phyloP scores from a whole-genome alignment of 2,329 filamentous ascomycete genomes.

The Cladophialophora yegresii region DNA sequence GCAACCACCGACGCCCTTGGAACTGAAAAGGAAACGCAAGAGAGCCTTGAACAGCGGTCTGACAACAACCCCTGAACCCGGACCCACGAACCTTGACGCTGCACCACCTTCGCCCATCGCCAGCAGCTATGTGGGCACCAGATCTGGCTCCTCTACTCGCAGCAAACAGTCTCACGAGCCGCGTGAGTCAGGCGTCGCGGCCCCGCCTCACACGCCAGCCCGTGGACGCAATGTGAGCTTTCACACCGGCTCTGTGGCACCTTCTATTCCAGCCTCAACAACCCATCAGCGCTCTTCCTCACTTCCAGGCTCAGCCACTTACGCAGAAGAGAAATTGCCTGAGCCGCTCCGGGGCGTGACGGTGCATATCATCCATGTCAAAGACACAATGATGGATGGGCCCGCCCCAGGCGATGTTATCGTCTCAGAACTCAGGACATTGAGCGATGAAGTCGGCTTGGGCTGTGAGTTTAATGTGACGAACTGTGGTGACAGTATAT shows the following conservation, averaged over 20 bases:
- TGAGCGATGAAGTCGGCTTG: constrained; percentile 65
- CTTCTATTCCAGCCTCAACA: background rate
- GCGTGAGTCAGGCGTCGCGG: constrained; percentile 7
- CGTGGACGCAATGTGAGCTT: constrained; percentile 23
- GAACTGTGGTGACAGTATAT: constrained; percentile 61
- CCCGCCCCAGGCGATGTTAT: constrained; percentile 67
- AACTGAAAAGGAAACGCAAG: constrained; percentile 46
- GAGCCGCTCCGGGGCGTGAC: constrained; percentile 66
- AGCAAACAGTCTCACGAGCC: constrained; percentile 26
- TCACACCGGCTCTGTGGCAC: constrained; percentile 15
- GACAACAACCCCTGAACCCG: constrained; percentile 30
- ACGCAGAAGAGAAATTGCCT: constrained; percentile 19
- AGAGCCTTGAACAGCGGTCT: constrained; percentile 35
- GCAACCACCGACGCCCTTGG: constrained; percentile 30
- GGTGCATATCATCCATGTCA: constrained; percentile 90
- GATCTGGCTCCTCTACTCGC: constrained; percentile 18
- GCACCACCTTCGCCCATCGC: constrained; percentile 19
- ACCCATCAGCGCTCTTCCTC: background rate
- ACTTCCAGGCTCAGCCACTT: background rate
- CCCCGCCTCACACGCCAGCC: constrained; percentile 4
- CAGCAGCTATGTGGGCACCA: constrained; percentile 26
- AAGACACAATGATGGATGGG: constrained; percentile 77
- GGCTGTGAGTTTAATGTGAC: constrained; percentile 81
- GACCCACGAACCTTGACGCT: constrained; percentile 20
- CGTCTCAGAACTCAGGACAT: constrained; percentile 65